Percentiles rank a stretch among this genome's conserved stretches.
Evolutionary conservation across 495 filamentous ascomycete genomes (phyloP).

Genomic region (Penicillium atrosanguineum): DNA sequence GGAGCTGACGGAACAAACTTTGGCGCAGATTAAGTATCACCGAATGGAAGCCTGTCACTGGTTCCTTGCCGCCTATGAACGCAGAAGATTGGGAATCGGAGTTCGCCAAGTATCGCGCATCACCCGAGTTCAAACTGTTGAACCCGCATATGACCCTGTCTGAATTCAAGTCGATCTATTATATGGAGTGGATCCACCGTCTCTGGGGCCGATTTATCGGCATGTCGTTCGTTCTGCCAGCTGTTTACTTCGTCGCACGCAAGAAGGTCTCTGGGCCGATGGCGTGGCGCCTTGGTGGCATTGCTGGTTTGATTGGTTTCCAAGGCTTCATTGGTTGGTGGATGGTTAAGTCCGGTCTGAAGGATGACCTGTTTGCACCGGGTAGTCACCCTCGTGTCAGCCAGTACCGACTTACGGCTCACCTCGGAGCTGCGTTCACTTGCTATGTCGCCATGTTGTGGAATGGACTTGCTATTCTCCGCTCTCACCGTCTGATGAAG

Average conservation of each 20-base stretch:
- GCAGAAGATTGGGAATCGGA: constrained; percentile 80
- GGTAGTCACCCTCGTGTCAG: constrained; percentile 88
- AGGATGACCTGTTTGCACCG: constrained; percentile 89
- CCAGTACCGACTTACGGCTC: constrained; percentile 88
- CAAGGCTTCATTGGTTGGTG: constrained; percentile 97
- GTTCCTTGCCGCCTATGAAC: constrained; percentile 80
- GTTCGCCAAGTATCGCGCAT: constrained; percentile 85
- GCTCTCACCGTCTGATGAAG: constrained; percentile 64
- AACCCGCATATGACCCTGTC: constrained; percentile 87
- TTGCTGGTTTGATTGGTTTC: constrained; percentile 86
- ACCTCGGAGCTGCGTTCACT: constrained; percentile 83
- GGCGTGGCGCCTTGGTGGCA: constrained; percentile 73
- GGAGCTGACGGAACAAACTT: constrained; percentile 19
- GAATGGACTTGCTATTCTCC: constrained; percentile 82
- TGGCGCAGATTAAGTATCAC: constrained; percentile 85
- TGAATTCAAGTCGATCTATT: constrained; percentile 98
- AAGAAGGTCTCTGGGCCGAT: constrained; percentile 76
- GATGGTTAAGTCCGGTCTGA: constrained; percentile 97
- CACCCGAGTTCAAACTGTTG: constrained; percentile 85
- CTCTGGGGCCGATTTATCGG: constrained; percentile 95
- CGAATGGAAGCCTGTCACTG: constrained; percentile 97
- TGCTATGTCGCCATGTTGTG: constrained; percentile 94
- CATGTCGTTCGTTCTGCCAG: constrained; percentile 81
- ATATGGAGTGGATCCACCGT: constrained; percentile 98
- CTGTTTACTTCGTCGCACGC: constrained; percentile 81